Base-by-base conservation (phyloP, 441 rosid genomes). In the Populus trichocarpa region DNA sequence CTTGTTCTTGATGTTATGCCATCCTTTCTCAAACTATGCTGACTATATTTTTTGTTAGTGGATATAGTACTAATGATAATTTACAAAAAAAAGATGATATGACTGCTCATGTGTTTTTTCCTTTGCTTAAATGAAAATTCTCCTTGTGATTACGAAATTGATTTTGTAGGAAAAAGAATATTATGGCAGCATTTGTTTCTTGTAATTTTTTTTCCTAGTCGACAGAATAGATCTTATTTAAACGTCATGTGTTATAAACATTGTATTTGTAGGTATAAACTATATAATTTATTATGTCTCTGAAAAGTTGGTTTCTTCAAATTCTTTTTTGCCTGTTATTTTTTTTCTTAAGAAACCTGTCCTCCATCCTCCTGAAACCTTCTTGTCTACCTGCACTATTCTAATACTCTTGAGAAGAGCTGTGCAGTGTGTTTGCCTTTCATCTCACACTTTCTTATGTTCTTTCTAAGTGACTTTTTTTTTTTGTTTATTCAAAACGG, bases 221-320 rank as follows among this genome's bases (percentile, higher is more conserved):
- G 32, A 71, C 61, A 42, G 46, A 68, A 68, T 57, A 63, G 2
- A 65, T 70, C 77, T 16, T 71, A 74, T 74, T 32, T 75, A 77
- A 57, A 75, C 67, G 59, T 73, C 69, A 59, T 32, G 63, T 80
- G 40, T 73, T 76, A 71, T 73, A 72, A 79, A 75, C 63, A 26
- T 53, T 53, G n/a, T 53, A 53, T 53, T 78, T 82, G 76, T 78
- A 78, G 81, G 74, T 30, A 30, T 30, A 30, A 30, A 30, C 32
- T 81, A 68, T 72, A 77, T 53, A 59, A 2, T 80, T 59, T 81
- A 57, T 75, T 75, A 42, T 75, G 79, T 65, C 69, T 73, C 40
- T 78, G 73, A 77, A 67, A 75, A 76, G 71, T 76, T 71, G 61
- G 79, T 80, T 73, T 71, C 78, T 22, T 80, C 50, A 26, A 76